A percentile compares a stretch with the other conserved stretches of the same genome.
These are phyloP conservation scores for Alopecurus myosuroides DNA, from an alignment of 176 grass and related monocot genomes.

Conservation along the genomic window DNA sequence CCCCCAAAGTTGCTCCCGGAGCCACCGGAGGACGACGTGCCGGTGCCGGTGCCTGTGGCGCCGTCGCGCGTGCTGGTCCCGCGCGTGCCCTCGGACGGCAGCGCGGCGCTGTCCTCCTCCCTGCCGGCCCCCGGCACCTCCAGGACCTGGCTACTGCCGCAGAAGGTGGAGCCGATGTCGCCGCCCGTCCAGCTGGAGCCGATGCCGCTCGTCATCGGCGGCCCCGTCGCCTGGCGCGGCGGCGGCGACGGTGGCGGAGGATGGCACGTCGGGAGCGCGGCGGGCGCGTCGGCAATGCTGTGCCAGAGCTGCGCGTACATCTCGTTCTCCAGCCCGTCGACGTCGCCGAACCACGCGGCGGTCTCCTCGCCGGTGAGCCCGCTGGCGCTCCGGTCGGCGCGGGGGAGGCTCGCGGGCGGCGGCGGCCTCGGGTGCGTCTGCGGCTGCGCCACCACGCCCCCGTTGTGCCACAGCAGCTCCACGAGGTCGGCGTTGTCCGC, in stretches of 20 bases:
- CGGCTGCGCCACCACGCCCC: conserved; percentile 56
- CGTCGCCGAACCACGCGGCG: conserved; percentile 77
- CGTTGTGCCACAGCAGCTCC: conserved; percentile 90
- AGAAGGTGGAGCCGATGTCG: conserved; percentile 56
- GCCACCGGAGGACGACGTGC: conserved; percentile 73
- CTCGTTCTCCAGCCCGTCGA: conserved; percentile 64
- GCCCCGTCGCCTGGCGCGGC: background rate
- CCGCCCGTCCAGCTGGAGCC: conserved; percentile 27
- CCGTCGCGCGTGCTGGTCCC: conserved; percentile 15
- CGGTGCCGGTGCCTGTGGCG: background rate
- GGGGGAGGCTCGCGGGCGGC: background rate
- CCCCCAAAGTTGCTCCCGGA: conserved; percentile 62
- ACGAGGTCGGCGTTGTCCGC: conserved; percentile 48
- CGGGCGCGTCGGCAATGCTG: conserved; percentile 30
- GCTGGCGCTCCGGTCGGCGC: conserved; percentile 14
- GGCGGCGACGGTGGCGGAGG: background rate
- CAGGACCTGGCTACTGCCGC: conserved; percentile 55
- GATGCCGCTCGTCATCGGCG: conserved; percentile 32
- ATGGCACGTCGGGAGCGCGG: background rate
- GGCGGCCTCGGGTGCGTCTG: conserved; percentile 45
- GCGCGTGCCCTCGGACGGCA: conserved; percentile 22
- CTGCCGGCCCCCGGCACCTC: background rate
- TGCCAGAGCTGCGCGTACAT: conserved; percentile 82
- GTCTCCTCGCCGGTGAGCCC: conserved; percentile 54
- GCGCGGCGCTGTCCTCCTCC: conserved; percentile 31